phyloP scores from a whole-genome alignment of 108 stramenopile species.

The Nitzschia sp. region DNA sequence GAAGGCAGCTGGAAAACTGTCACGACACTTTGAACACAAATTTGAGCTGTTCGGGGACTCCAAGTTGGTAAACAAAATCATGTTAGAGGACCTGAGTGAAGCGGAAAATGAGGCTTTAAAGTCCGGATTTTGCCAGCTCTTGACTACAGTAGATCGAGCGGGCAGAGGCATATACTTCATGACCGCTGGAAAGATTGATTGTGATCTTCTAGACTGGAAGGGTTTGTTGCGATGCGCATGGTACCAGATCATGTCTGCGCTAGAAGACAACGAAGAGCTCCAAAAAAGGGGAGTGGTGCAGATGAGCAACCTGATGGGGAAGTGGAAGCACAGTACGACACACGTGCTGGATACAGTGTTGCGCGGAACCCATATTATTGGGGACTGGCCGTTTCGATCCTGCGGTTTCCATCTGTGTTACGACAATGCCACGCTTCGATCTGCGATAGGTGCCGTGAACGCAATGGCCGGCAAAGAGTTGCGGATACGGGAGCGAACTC shows the following conservation, averaged over 20 bases:
- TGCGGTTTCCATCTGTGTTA: not conserved
- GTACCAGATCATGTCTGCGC: slow-evolving; percentile 6
- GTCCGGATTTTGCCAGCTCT: not conserved
- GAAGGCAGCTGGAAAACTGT: slow-evolving; percentile 22
- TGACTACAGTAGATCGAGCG: not conserved
- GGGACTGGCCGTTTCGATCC: slow-evolving; percentile 5
- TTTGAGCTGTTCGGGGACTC: slow-evolving; percentile 26
- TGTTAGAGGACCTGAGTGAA: slow-evolving; percentile 16
- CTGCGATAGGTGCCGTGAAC: not conserved
- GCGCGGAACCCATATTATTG: not conserved
- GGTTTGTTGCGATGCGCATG: not conserved
- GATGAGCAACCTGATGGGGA: not conserved
- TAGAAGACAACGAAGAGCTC: slow-evolving; percentile 8
- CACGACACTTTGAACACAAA: slow-evolving; percentile 13
- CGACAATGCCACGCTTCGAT: not conserved
- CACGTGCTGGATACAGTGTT: not conserved
- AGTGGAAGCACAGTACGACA: not conserved
- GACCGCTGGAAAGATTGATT: not conserved
- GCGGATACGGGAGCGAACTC: not conserved
- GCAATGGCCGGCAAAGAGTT: not conserved
- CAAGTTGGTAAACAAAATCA: slow-evolving; percentile 8
- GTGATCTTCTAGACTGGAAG: not conserved
- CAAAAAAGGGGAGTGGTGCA: slow-evolving; percentile 15
- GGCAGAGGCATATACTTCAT: not conserved
- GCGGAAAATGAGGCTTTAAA: not conserved